Evolutionary conservation across 2,329 filamentous ascomycete species (phyloP), one percentile per base, ranked within the genome.

Genomic region (Triangularia verruculosa): DNA sequence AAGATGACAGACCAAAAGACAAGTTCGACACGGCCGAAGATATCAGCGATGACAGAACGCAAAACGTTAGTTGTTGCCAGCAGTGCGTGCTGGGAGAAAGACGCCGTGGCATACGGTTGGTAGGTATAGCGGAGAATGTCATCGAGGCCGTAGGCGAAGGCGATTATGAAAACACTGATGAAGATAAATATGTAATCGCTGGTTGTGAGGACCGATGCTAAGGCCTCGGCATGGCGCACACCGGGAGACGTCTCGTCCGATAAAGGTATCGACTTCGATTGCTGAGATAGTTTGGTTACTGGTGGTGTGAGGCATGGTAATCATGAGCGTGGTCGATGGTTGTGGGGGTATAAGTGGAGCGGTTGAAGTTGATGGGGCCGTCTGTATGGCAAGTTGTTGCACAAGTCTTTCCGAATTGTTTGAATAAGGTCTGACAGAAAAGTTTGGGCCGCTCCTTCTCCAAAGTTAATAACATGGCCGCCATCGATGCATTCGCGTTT

Each of bases 101-200:
- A 77, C 0, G 78, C 76, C 0, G 85, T 85, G 1, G 86, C 86
- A 58, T 77, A 73, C 5, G 85, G 78, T 78, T 86, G 84, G 72
- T 83, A 86, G 6, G 80, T 78, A 66, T 79, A 82, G 13, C 86
- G 80, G 52, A 88, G 77, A 1, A 78, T 83, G 24, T 83, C 83
- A 66, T 88, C 86, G 22, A 89, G 78, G 1, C 84, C 83, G 71
- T 89, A 90, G 32, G 81, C 84, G 72, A 88, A 90, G 11, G 86
- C 83, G 60, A 89, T 76, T 30, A 89, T 72, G 72, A 89, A 89
- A 66, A 89, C 78, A 24, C 85, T 79, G 9, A 83, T 70, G 74
- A 89, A 89, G 72, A 90, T 80, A 65, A 80, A 78, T 64, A 84
- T 67, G 28, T 84, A 83, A 71, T 89, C 84, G 13, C 68, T 64